phyloP scores from a whole-genome alignment of 2,329 filamentous ascomycete genomes.

The Alternaria arbusti region DNA sequence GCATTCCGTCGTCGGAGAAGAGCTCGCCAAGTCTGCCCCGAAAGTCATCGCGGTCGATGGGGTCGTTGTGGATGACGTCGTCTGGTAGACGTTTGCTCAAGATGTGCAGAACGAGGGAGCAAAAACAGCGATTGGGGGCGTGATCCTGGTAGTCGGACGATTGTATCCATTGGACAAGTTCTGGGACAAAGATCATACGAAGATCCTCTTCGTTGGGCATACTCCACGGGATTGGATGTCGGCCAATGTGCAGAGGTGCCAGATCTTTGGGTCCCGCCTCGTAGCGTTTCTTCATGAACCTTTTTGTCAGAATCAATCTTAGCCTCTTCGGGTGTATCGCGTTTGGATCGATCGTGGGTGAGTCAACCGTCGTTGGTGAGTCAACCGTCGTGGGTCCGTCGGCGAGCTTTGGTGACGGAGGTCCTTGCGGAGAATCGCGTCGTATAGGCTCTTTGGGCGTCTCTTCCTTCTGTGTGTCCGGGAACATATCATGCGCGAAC shows the following conservation, averaged over 20 bases:
- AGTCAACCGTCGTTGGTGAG: neutral
- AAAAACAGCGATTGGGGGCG: neutral
- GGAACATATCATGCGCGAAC: neutral
- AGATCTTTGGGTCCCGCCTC: neutral
- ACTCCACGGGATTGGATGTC: neutral
- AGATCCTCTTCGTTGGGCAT: neutral
- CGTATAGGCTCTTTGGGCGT: neutral
- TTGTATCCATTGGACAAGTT: neutral
- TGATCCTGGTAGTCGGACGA: neutral
- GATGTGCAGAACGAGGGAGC: constrained; percentile 1
- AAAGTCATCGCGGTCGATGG: neutral
- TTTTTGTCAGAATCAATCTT: neutral
- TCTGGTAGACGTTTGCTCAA: neutral
- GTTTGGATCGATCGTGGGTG: neutral
- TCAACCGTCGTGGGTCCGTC: neutral
- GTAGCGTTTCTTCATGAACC: neutral
- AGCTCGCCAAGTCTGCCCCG: neutral
- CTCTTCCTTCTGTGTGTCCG: neutral
- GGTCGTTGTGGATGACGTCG: neutral
- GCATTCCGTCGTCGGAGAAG: neutral
- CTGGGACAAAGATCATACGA: neutral
- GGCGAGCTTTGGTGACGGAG: neutral
- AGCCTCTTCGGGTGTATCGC: neutral
- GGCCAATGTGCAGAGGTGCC: neutral
- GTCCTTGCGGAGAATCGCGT: neutral